phyloP scores from a whole-genome alignment of 257 asterid species.

The Solanum rostratum region DNA sequence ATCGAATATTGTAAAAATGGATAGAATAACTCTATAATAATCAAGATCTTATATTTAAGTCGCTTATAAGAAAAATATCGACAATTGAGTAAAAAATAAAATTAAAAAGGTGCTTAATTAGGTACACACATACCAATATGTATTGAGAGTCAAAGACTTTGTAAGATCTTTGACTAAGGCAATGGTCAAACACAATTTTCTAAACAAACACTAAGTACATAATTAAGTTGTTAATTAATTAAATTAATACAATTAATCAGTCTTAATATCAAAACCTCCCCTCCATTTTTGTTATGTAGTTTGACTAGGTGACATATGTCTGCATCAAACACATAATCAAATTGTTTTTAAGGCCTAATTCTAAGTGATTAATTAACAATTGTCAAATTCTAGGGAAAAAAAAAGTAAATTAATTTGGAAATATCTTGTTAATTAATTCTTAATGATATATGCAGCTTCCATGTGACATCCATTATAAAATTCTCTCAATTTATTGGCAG shows the following conservation, averaged over 20 bases:
- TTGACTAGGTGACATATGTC: constrained; percentile 5
- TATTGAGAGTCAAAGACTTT: neutral
- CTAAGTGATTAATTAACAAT: neutral
- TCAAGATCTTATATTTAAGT: neutral
- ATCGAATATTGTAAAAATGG: neutral
- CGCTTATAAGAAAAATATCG: neutral
- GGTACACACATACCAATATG: neutral
- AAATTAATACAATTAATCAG: neutral
- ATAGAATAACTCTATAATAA: neutral
- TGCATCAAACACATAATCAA: neutral
- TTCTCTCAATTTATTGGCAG: neutral
- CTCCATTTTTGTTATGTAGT: constrained; percentile 1
- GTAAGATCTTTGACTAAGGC: neutral
- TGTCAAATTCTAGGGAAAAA: neutral
- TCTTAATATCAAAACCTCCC: neutral
- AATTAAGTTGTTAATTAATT: neutral
- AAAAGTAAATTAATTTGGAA: neutral
- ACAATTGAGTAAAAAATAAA: too few relatives aligned
- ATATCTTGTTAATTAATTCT: neutral
- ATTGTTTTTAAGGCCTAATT: neutral
- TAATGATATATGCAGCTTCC: neutral
- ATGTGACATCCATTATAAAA: neutral
- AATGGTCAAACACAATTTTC: neutral
- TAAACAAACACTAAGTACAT: neutral
- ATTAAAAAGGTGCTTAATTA: neutral